Conservation (phyloP, 495 filamentous ascomycete species). For the Chaetomium tenue region DNA sequence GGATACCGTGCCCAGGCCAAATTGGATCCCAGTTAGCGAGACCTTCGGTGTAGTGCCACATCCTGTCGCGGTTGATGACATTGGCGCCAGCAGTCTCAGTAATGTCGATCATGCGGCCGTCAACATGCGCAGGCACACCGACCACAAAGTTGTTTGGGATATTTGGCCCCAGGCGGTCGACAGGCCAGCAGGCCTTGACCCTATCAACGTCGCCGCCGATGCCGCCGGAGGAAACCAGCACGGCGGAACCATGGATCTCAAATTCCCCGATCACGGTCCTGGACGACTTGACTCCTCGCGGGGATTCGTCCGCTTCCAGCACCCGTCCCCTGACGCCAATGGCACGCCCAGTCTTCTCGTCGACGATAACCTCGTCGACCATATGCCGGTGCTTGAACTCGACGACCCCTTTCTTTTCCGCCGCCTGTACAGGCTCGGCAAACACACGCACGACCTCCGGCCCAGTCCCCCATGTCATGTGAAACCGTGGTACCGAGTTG, state of each 20-base stretch:
- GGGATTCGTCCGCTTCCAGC: constrained; percentile 43
- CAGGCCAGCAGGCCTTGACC: constrained; percentile 50
- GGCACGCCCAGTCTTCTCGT: constrained; percentile 45
- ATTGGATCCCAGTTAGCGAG: constrained; percentile 53
- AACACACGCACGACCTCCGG: constrained; percentile 54
- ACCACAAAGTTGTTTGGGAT: constrained; percentile 50
- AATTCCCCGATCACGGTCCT: constrained; percentile 43
- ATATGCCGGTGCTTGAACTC: constrained; percentile 50
- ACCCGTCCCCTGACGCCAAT: constrained; percentile 48
- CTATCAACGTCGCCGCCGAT: constrained; percentile 53
- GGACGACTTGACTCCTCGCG: constrained; percentile 46
- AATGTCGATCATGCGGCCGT: constrained; percentile 54
- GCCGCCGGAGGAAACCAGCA: constrained; percentile 49
- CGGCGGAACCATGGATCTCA: constrained; percentile 45
- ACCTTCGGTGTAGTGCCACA: constrained; percentile 58
- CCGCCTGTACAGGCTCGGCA: constrained; percentile 46
- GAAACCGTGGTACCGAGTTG: constrained; percentile 53
- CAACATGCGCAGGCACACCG: constrained; percentile 53
- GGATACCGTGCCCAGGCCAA: constrained; percentile 54
- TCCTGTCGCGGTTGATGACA: constrained; percentile 51
- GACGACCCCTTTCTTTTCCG: constrained; percentile 47
- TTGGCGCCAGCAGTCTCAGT: constrained; percentile 45
- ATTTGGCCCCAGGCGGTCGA: constrained; percentile 47
- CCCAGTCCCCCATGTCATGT: constrained; percentile 52
- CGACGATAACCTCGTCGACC: constrained; percentile 50